Evolutionary conservation across 768 basidiomycete species (phyloP), one percentile per base, ranked within the genome.

Genomic region (Collybiopsis luxurians): DNA sequence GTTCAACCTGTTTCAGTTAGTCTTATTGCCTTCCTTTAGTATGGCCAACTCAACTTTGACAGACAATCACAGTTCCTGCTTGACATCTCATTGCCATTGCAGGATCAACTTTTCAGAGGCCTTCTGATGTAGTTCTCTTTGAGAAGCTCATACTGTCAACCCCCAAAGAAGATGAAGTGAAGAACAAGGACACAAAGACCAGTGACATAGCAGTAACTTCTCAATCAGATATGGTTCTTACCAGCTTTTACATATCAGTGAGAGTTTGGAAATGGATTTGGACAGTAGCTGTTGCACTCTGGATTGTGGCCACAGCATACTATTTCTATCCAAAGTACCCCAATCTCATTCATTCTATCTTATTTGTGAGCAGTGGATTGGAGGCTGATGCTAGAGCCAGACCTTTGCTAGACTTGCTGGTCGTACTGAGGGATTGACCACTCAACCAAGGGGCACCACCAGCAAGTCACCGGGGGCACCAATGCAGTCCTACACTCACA

Each of bases 1-100:
- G 54, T 55, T 30, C 54, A 55, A 23, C 30, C n/a, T 17, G 54
- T 55, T 10, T 39, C 44, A 28, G 54, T 55, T 27, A 45, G 45
- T 42, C 23, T 39, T 36, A n/a, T n/a, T 15, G 12, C 19, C 17
- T 12, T 10, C 5, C 26, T 11, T 11, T 49, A 11, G 31, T 15
- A 26, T 13, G 23, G 23, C 26, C 4, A 27, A 6, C n/a, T 31
- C 31, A 31, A 26, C 15, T 23, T 23, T 11, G 12, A 27, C 17
- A 49, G 48, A 36, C 48, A 10, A 27, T 28, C 28, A 49, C 48
- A 11, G 12, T 49, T 30, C 48, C 48, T 5, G 48, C 19, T 10
- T 19, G 48, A 3, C 28, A 49, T 19, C 31, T 49, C 4, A 49
- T 49, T 49, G 48, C 48, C 9, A 31, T 49, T 15, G 48, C 48